Evolutionary conservation across 495 filamentous ascomycete species (phyloP).

Genomic region (Daldinia childiae): DNA sequence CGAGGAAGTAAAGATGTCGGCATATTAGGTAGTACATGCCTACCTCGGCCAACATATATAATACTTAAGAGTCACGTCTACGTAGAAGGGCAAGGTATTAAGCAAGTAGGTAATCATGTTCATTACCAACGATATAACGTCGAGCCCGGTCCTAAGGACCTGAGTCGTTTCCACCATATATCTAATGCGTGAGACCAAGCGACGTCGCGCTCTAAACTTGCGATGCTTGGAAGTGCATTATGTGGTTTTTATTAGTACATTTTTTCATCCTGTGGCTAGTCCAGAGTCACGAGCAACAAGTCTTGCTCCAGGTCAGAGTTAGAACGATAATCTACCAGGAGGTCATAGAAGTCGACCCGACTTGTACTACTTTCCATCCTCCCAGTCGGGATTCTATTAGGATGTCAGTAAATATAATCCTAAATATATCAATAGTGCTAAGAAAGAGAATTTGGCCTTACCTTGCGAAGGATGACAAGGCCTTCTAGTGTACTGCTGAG

Average conservation of each 20-base stretch:
- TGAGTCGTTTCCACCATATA: slow-evolving; percentile 24
- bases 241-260: slow-evolving; percentile 44
- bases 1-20: slow-evolving; percentile 59
- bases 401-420: slow-evolving; percentile 32
- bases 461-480: slow-evolving; percentile 95
- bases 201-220: slow-evolving; percentile 32
- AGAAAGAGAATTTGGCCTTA: slow-evolving; percentile 54
- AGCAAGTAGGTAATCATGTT: slow-evolving; percentile 19
- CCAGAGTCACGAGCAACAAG: neutral
- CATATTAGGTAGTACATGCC: neutral
- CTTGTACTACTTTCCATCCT: slow-evolving; percentile 50
- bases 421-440: slow-evolving; percentile 1
- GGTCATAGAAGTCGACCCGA: neutral
- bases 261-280: slow-evolving; percentile 12
- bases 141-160: neutral
- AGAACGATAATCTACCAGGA: neutral
- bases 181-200: slow-evolving; percentile 41
- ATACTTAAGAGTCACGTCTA: slow-evolving; percentile 3
- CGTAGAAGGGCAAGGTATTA: neutral
- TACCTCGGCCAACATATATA: neutral
- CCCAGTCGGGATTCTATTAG: slow-evolving; percentile 60
- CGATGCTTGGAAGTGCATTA: slow-evolving; percentile 39
- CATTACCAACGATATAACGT: slow-evolving; percentile 13
- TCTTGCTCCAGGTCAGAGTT: neutral
- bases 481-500: slow-evolving; percentile 92